Percentiles rank a stretch among this genome's conserved stretches.
Evolutionary conservation across 805 yeast species (phyloP).

Genomic region (Yarrowia keelungensis): DNA sequence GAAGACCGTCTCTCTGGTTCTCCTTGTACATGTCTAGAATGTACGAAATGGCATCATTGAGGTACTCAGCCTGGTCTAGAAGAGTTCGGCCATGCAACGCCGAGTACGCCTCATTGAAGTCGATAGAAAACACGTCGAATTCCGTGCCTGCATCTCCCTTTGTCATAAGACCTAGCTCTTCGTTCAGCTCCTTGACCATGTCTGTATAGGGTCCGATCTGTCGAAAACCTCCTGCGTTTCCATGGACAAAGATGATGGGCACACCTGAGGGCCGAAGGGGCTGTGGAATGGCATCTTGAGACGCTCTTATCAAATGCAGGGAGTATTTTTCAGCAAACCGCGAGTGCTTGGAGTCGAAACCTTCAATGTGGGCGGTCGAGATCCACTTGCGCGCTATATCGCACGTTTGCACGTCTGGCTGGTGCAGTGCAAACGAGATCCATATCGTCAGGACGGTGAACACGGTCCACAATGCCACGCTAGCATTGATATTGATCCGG

Average conservation of each 20-base stretch:
- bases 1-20: slow-evolving; percentile 42
- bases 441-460: slow-evolving; percentile 25
- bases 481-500: slow-evolving; percentile 23
- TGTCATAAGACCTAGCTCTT: slow-evolving; percentile 43
- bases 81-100: slow-evolving; percentile 95
- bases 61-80: slow-evolving; percentile 90
- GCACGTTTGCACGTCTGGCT: slow-evolving; percentile 42
- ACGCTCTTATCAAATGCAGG: slow-evolving; percentile 86
- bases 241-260: slow-evolving; percentile 94
- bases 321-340: slow-evolving; percentile 80
- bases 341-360: slow-evolving; percentile 56
- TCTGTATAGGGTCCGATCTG: slow-evolving; percentile 54
- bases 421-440: slow-evolving; percentile 19
- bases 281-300: slow-evolving; percentile 36
- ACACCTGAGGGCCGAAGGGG: slow-evolving; percentile 63
- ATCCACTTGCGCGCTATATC: slow-evolving; percentile 43
- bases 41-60: slow-evolving; percentile 84
- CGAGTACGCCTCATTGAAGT: slow-evolving; percentile 93
- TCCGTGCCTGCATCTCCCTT: slow-evolving; percentile 47
- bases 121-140: slow-evolving; percentile 88
- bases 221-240: slow-evolving; percentile 93
- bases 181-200: slow-evolving; percentile 25
- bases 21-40: slow-evolving; percentile 71
- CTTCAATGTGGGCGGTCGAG: slow-evolving; percentile 42
- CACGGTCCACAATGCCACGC: slow-evolving; percentile 38